These are phyloP conservation scores for Turnera subulata DNA, from an alignment of 345 rosid genomes.

Conservation along the genomic window DNA sequence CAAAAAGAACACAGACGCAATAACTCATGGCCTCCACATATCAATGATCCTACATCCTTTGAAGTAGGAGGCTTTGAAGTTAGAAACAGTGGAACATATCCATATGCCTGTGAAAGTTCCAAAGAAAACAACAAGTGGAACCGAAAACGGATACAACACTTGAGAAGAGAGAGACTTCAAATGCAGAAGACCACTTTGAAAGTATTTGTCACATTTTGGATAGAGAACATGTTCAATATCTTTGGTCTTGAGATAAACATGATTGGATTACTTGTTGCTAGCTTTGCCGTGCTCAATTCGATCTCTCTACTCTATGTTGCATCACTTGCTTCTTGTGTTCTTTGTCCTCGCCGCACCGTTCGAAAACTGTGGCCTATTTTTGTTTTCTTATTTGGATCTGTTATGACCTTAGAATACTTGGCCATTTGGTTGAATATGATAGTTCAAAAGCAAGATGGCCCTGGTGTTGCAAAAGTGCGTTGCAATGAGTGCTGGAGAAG, in stretches of 20 bases:
- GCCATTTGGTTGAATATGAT: constrained; percentile 33
- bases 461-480: constrained; percentile 15
- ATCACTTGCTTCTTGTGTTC: constrained; percentile 39
- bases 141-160: constrained; percentile 25
- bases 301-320: constrained; percentile 40
- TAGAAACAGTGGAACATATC: constrained; percentile 18
- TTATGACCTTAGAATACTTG: constrained; percentile 34
- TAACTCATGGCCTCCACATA: constrained; percentile 24
- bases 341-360: constrained; percentile 24
- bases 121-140: constrained; percentile 36
- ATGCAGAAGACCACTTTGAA: constrained; percentile 32
- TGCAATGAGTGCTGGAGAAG: constrained; percentile 45
- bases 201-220: constrained; percentile 31
- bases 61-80: constrained; percentile 9
- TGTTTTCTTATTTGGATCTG: constrained; percentile 31
- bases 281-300: constrained; percentile 44
- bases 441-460: constrained; percentile 10
- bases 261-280: constrained; percentile 42
- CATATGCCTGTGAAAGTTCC: constrained; percentile 25
- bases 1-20: constrained; percentile 14
- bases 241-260: constrained; percentile 47
- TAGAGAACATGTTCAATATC: constrained; percentile 39
- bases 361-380: constrained; percentile 40
- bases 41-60: constrained; percentile 12
- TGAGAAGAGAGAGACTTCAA: constrained; percentile 39